Evolutionary conservation across 2,329 filamentous ascomycete genomes (phyloP).

Genomic region (Setomelanomma holmii): DNA sequence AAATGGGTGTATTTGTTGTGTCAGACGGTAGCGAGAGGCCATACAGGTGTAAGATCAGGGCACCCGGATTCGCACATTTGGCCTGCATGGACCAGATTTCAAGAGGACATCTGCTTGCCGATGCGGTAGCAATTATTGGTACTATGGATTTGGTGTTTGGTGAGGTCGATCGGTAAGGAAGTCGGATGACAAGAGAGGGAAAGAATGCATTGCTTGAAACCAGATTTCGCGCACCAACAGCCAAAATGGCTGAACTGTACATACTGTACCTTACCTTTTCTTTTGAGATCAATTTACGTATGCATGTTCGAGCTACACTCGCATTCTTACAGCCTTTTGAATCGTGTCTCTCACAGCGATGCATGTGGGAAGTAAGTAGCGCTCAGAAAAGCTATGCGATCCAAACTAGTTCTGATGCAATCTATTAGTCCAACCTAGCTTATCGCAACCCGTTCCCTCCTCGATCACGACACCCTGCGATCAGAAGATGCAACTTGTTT

Average conservation of each 20-base stretch:
- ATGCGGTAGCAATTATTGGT: conserved; percentile 93
- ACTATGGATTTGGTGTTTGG: conserved; percentile 53
- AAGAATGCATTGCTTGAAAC: conserved; percentile 9
- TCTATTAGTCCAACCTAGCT: not conserved
- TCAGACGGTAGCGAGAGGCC: conserved; percentile 93
- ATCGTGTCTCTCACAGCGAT: not conserved
- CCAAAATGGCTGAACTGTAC: conserved; percentile 25
- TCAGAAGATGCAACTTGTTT: not conserved
- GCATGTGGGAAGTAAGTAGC: not conserved
- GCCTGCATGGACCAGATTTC: conserved; percentile 92
- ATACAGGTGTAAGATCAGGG: conserved; percentile 96
- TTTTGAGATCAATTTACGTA: conserved; percentile 25
- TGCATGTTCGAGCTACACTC: conserved; percentile 11
- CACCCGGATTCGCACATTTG: conserved; percentile 95
- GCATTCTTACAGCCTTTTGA: not conserved
- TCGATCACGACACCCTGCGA: not conserved
- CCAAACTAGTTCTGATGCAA: not conserved
- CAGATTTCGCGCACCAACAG: conserved; percentile 1
- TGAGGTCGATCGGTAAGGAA: conserved; percentile 19
- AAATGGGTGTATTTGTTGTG: conserved; percentile 98
- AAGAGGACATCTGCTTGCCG: conserved; percentile 90
- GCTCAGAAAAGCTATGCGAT: not conserved
- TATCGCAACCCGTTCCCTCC: not conserved
- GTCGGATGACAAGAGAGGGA: not conserved
- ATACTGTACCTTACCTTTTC: conserved; percentile 34